Base-by-base conservation (phyloP, 2,329 filamentous ascomycete species). In the Ceratocystis ficicola region DNA sequence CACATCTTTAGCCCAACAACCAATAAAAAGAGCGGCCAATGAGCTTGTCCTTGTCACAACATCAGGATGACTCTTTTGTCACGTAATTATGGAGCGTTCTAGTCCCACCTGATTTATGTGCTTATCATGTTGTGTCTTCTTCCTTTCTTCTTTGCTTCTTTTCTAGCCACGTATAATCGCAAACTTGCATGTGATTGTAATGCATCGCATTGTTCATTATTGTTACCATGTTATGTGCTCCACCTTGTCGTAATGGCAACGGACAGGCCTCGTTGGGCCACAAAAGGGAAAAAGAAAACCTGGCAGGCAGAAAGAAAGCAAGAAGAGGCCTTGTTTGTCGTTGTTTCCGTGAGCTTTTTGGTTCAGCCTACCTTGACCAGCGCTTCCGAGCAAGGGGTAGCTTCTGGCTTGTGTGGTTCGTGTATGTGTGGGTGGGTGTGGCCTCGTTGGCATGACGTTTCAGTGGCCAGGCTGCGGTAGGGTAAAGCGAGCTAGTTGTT, bases 231-330 rank as follows among this genome's bases (percentile, higher is more conserved):
- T 41, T 41, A 41, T 36, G 28, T 59, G 15, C 55, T 17, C 55
- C 55, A 59, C 55, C 8, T 3, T 59, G 55, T 59, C 55, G 55
- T 32, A 59, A n/a, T 59, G 8, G 55, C 55, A 59, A 59, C 55
- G 55, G 32, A 25, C 20, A 25, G 15, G 48, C 48, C 15, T 10
- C 22, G 48, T 25, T 0, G 2, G 48, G 48, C 48, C 48, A 52
- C 48, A 25, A 25, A 28, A 48, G 17, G 46, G n/a, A 48, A 48
- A 48, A 22, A 48, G 46, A 48, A 7, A 20, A 17, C 10, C 1
- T 41, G 3, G 48, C 8, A 52, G 3, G 48, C 8, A 52, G 3
- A 52, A 52, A 52, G 8, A 25, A 12, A 25, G 20, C 20, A 32
- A 8, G 25, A 6, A 6, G 12, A 8, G 55, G 52, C 12, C 8